These are phyloP conservation scores for Chaetomium fimeti DNA, from an alignment of 495 filamentous ascomycete genomes.

Conservation along the genomic window DNA sequence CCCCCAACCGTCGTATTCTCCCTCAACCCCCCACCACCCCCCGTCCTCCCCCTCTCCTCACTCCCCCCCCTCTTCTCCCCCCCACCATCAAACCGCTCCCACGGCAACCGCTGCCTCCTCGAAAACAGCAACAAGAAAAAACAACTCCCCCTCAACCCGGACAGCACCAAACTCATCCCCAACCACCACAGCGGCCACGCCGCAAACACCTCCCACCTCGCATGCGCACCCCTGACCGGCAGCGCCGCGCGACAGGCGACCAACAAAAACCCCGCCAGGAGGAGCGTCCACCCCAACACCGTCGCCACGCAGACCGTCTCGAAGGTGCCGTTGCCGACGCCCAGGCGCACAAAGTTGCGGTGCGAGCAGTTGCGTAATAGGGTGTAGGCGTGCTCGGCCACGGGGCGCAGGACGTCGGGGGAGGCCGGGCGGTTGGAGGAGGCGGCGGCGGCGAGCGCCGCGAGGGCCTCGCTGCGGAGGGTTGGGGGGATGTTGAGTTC, in stretches of 20 bases:
- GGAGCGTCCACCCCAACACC: constrained; percentile 36
- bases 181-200: constrained; percentile 46
- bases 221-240: constrained; percentile 35
- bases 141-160: constrained; percentile 41
- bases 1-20: constrained; percentile 18
- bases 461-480: constrained; percentile 35
- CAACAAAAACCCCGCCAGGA: constrained; percentile 37
- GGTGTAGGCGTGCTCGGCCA: constrained; percentile 46
- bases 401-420: constrained; percentile 33
- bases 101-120: constrained; percentile 42
- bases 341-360: constrained; percentile 50
- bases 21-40: constrained; percentile 13
- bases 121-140: constrained; percentile 47
- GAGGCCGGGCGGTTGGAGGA: constrained; percentile 7
- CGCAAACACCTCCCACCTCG: constrained; percentile 39
- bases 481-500: constrained; percentile 45
- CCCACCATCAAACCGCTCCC: constrained; percentile 43
- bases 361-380: constrained; percentile 53
- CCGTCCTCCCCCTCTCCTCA: constrained; percentile 14
- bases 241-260: constrained; percentile 36
- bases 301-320: constrained; percentile 47
- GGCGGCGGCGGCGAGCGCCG: constrained; percentile 30
- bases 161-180: constrained; percentile 39
- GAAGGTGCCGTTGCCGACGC: constrained; percentile 46
- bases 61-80: constrained; percentile 10